phyloP scores from a whole-genome alignment of 352 stramenopile genomes.

The Peronospora tabacina region DNA sequence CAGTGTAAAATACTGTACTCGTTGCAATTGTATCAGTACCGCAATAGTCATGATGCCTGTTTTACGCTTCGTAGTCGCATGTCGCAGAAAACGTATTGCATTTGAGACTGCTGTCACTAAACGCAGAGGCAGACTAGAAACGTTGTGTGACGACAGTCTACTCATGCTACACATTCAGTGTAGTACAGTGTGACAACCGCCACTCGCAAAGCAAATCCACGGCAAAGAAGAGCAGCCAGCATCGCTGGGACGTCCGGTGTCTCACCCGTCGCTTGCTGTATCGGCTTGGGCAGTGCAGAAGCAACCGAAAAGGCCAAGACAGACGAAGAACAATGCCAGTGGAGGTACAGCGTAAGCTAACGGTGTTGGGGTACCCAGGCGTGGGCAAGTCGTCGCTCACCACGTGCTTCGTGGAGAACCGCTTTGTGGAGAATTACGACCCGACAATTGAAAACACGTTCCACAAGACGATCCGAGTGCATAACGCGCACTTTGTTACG shows the following conservation, averaged over 20 bases:
- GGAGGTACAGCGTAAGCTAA: constrained; percentile 94
- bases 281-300: neutral
- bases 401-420: constrained; percentile 92
- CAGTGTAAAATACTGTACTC: neutral
- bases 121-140: neutral
- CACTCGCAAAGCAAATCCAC: constrained; percentile 1
- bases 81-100: neutral
- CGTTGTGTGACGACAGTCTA: neutral
- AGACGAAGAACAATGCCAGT: constrained; percentile 55
- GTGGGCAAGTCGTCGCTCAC: constrained; percentile 94
- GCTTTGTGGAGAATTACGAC: constrained; percentile 90
- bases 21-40: neutral
- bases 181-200: neutral
- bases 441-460: constrained; percentile 96
- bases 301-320: constrained; percentile 7
- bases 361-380: constrained; percentile 90
- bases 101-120: neutral
- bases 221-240: neutral
- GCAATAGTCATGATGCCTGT: neutral
- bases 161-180: neutral
- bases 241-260: constrained; percentile 9
- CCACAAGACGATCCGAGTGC: constrained; percentile 94
- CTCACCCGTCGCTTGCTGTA: constrained; percentile 11
- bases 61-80: neutral
- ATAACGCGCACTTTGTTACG: constrained; percentile 94